Evolutionary conservation across 495 filamentous ascomycete species (phyloP).

Genomic region (Parathielavia hyrcaniae): DNA sequence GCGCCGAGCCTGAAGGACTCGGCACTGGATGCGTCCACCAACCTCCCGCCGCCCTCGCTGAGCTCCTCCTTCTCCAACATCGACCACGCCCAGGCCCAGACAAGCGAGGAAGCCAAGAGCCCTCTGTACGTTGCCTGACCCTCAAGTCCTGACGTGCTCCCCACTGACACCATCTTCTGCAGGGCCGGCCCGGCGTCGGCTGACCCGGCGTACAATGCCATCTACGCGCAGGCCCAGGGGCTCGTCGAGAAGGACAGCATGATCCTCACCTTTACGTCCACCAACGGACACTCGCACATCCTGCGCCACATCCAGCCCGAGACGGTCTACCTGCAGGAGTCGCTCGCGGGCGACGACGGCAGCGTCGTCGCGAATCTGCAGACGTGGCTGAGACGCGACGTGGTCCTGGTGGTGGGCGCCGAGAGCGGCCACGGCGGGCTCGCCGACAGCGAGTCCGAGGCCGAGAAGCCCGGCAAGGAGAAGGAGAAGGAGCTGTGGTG

Average conservation of each 20-base stretch:
- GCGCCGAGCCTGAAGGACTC: conserved; percentile 69
- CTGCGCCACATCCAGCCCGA: conserved; percentile 76
- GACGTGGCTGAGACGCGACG: conserved; percentile 75
- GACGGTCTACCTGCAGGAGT: conserved; percentile 78
- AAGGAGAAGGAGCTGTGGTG: conserved; percentile 65
- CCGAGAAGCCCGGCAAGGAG: conserved; percentile 48
- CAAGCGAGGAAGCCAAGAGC: conserved; percentile 54
- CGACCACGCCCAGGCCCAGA: conserved; percentile 64
- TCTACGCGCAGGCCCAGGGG: conserved; percentile 66
- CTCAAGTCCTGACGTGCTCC: background rate
- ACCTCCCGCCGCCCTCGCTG: conserved; percentile 54
- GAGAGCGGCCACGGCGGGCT: conserved; percentile 78
- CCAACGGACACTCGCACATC: conserved; percentile 71
- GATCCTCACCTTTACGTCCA: conserved; percentile 81
- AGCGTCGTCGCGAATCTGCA: conserved; percentile 63
- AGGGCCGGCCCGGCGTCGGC: conserved; percentile 29
- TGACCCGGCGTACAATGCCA: conserved; percentile 61
- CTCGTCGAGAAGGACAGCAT: conserved; percentile 77
- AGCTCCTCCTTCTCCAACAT: conserved; percentile 87
- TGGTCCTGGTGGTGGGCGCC: conserved; percentile 75
- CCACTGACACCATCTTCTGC: conserved; percentile 19
- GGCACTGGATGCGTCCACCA: conserved; percentile 44
- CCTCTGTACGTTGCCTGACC: conserved; percentile 39
- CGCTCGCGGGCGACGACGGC: conserved; percentile 64
- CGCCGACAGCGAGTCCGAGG: conserved; percentile 84